Evolutionary conservation across 1,284 basidiomycete genomes (phyloP), one percentile per base, ranked within the genome.

Genomic region (Boletus hoseneyae): DNA sequence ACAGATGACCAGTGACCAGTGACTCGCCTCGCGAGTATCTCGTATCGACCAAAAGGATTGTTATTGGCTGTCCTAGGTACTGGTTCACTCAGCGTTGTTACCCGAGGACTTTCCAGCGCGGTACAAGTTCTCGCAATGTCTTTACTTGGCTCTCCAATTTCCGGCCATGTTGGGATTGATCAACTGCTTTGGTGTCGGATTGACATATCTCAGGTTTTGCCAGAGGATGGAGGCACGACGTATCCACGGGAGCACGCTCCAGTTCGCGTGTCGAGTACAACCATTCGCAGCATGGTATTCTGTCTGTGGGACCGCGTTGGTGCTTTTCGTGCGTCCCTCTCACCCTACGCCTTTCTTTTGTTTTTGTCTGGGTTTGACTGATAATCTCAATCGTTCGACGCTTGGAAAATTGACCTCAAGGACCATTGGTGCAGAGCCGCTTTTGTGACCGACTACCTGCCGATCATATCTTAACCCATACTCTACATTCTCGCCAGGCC

Each of bases 181-280:
- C 51, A 79, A 78, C 36, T 88, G 85, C 85, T 74, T 80, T 57
- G 78, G 76, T 42, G 86, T 87, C 60, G 70, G 74, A 3, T 62
- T 83, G 48, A 80, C 77, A 0, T 84, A 84, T 65, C 71, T 83
- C 51, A 73, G 80, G n/a, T 87, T 86, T 71, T 65, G 78, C 64
- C 64, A 69, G 15, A 86, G 83, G 23, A 62, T 80, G 57, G 73
- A 74, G 53, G 73, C 67, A 0, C 85, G 87, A 54, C 80, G 80
- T 2, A 69, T 80, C 50, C 70, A 75, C 46, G 70, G 82, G 33
- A 57, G 53, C 1, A 68, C 61, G 1, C 72, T 88, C 2, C 85
- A 85, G 0, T 85, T 72, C 62, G 52, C 55, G 0, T 65, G 73
- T 2, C 50, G 60, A 18, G 41, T 75, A 11, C 72, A 82, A 61